phyloP scores from a whole-genome alignment of 2,329 filamentous ascomycete genomes.

The Hypoxylon sp. region DNA sequence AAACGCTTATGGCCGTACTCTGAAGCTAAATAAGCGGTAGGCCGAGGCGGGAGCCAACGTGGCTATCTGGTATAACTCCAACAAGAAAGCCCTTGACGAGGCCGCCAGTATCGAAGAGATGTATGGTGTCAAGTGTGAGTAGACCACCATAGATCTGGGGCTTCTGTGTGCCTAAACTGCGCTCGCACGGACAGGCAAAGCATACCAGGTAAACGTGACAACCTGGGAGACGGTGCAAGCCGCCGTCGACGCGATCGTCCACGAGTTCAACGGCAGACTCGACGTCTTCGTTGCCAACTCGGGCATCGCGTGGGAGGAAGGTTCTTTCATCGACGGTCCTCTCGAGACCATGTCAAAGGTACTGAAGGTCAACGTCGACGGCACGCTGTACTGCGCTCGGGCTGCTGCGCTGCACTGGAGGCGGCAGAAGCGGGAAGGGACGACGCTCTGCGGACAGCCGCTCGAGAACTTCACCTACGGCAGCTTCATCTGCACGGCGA shows the following conservation, averaged over 20 bases:
- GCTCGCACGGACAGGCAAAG: conserved; percentile 54
- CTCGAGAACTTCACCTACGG: conserved; percentile 68
- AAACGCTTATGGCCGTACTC: not conserved
- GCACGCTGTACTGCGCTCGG: conserved; percentile 79
- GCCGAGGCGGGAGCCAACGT: conserved; percentile 77
- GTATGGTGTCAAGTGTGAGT: conserved; percentile 72
- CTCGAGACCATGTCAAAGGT: conserved; percentile 72
- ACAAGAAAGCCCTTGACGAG: conserved; percentile 67
- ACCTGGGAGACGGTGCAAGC: conserved; percentile 59
- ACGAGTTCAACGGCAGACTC: conserved; percentile 76
- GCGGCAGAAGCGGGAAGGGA: conserved; percentile 73
- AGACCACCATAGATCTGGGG: not conserved
- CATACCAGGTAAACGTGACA: conserved; percentile 69
- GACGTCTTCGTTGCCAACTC: conserved; percentile 84
- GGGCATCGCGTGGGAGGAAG: conserved; percentile 76
- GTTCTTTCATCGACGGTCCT: conserved; percentile 70
- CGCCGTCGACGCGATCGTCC: conserved; percentile 60
- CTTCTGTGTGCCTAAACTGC: not conserved
- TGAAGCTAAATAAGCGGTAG: conserved; percentile 8
- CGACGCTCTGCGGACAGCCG: conserved; percentile 66
- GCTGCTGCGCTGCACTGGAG: conserved; percentile 75
- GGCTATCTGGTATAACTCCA: conserved; percentile 76
- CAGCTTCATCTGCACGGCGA: conserved; percentile 80
- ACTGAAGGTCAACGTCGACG: conserved; percentile 75
- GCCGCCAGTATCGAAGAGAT: conserved; percentile 70